Base-by-base conservation (phyloP, 1,284 basidiomycete species). In the Malassezia psittaci region DNA sequence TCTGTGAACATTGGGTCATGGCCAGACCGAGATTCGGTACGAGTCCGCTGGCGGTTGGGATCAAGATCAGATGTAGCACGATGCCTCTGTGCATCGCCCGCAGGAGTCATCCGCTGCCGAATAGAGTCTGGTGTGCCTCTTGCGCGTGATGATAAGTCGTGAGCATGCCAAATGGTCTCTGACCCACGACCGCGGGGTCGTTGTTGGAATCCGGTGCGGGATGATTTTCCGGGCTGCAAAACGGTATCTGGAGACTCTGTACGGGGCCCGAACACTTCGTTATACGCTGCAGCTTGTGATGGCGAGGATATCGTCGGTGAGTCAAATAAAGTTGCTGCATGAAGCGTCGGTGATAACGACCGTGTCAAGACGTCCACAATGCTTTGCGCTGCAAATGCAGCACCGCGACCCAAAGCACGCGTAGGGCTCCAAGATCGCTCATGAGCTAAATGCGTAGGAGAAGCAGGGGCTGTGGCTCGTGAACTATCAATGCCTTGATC, bases 291-390 rank as follows among this genome's bases (percentile, higher is more conserved):
- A 39, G 38, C 18, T 21, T 32, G 34, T 32, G 43, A 38, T 44
- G 52, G 57, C 29, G 54, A 56, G 32, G 33, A 35, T 34, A 44
- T 35, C 16, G 48, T 43, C 12, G 48, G 48, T 45, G 47, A 44
- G 21, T 56, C 54, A 32, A 56, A 51, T 12, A 56, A 35, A 35
- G 41, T 16, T 10, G 48, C 34, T 2, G 43, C 57, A 39, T 56
- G 47, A 9, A 51, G 40, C 2, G 39, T 39, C 7, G 66, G 68
- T 5, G 66, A 66, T 9, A 62, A 43, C 5, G 64, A 60, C 16
- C 66, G 66, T 0, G 66, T 53, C 46, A 68, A 43, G 9, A 62
- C 66, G 29, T 63, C 65, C 54, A 67, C 66, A 39, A 66, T 49
- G 35, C 64, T 66, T 47, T 68, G 66, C 2, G 66, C 66, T 2